Percentiles rank a stretch among this genome's conserved stretches.
Evolutionary conservation across 495 filamentous ascomycete genomes (phyloP).

Genomic region (Pyrenula massariospora): DNA sequence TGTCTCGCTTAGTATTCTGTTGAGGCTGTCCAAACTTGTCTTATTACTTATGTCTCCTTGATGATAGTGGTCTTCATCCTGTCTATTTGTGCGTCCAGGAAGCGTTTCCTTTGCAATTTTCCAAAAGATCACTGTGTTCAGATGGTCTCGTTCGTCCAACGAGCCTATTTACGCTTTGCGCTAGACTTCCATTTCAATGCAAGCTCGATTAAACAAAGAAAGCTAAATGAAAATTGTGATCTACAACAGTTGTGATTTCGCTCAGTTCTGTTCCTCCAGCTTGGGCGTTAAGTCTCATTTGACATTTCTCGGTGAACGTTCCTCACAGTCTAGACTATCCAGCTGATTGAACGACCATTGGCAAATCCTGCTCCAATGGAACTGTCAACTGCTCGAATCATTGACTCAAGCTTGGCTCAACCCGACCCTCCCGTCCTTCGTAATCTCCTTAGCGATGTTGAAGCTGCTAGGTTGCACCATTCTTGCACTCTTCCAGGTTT

Average conservation of each 20-base stretch:
- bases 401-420: slow-evolving; percentile 35
- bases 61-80: neutral
- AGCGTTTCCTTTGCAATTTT: neutral
- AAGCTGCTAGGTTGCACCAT: neutral
- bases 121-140: neutral
- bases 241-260: neutral
- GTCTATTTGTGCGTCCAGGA: neutral
- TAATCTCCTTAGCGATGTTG: slow-evolving; percentile 24
- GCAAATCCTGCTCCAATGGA: neutral
- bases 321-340: neutral
- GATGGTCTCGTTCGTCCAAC: neutral
- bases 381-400: slow-evolving; percentile 1
- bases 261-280: neutral
- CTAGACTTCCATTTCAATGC: neutral
- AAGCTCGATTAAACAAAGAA: neutral
- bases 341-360: neutral
- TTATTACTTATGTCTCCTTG: neutral
- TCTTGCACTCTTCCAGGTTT: neutral
- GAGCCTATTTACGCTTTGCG: neutral
- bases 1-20: neutral
- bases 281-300: neutral
- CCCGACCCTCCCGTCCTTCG: slow-evolving; percentile 38
- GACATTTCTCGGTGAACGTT: neutral
- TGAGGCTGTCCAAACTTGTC: neutral
- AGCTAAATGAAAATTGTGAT: neutral